Conservation (phyloP, 768 basidiomycete genomes). For the Coprinopsis strossmayeri region DNA sequence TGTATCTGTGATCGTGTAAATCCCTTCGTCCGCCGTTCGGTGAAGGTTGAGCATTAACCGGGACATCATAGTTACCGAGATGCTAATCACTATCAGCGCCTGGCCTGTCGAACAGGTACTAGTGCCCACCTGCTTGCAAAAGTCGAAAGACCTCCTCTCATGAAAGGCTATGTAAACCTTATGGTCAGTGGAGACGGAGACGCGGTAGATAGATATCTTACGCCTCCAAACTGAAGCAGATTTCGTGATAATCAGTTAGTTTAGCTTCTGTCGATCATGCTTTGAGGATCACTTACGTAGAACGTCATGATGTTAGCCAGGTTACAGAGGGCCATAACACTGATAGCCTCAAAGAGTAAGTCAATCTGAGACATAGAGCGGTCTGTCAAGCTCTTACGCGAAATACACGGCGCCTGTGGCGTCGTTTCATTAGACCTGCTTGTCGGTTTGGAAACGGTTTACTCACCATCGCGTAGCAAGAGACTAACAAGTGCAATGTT, state of each 20-base stretch:
- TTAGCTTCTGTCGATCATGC: background rate
- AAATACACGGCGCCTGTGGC: constrained; percentile 47
- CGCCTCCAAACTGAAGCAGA: constrained; percentile 19
- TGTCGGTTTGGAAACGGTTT: background rate
- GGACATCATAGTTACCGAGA: constrained; percentile 47
- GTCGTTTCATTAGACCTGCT: background rate
- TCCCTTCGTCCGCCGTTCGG: constrained; percentile 28
- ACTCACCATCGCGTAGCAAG: constrained; percentile 45
- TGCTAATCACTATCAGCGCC: constrained; percentile 18
- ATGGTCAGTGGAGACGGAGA: background rate
- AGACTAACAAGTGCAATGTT: constrained; percentile 32
- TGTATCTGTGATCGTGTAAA: constrained; percentile 22
- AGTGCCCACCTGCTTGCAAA: constrained; percentile 39
- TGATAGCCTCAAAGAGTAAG: constrained; percentile 14
- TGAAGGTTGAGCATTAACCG: constrained; percentile 53
- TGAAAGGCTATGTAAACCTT: constrained; percentile 27
- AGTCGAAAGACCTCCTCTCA: constrained; percentile 41
- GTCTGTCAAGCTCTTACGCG: constrained; percentile 29
- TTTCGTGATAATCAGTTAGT: background rate
- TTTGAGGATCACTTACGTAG: constrained; percentile 21
- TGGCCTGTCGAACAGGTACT: background rate
- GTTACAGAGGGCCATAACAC: constrained; percentile 47
- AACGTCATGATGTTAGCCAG: constrained; percentile 38
- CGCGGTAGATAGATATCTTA: constrained; percentile 11
- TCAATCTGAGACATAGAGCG: background rate